A percentile compares a stretch with the other conserved stretches of the same genome.
Evolutionary conservation across 495 filamentous ascomycete species (phyloP).

Genomic region (Penicillium coffeae): DNA sequence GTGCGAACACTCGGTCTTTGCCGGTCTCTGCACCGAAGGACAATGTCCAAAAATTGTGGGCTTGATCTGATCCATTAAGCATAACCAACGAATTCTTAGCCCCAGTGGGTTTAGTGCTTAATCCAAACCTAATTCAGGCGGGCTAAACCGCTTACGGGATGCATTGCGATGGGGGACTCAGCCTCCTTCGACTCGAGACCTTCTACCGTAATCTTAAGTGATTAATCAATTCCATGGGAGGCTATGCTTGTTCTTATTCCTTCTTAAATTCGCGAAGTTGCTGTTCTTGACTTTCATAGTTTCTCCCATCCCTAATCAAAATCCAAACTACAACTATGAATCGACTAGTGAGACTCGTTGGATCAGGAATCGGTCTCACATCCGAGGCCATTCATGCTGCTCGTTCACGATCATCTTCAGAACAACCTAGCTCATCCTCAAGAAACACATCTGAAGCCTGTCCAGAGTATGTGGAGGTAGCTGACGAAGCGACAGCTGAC

Average conservation of each 20-base stretch:
- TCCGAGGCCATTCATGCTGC: conserved; percentile 15
- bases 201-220: too few relatives aligned
- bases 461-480: conserved; percentile 1
- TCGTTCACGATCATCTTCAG: conserved; percentile 2
- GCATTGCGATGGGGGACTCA: neutral
- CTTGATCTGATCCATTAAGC: too few relatives aligned
- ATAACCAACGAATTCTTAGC: neutral
- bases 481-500: neutral
- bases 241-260: too few relatives aligned
- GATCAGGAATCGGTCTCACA: conserved; percentile 10
- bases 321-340: neutral
- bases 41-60: too few relatives aligned
- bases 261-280: too few relatives aligned
- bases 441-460: neutral
- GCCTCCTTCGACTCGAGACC: too few relatives aligned
- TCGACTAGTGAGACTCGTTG: conserved; percentile 8
- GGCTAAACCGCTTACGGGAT: neutral
- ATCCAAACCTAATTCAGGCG: neutral
- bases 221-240: too few relatives aligned
- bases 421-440: neutral
- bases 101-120: neutral
- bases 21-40: too few relatives aligned
- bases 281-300: neutral
- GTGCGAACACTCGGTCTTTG: too few relatives aligned
- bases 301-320: neutral